Evolutionary conservation across 2,329 filamentous ascomycete species (phyloP).

Genomic region (Pseudopyricularia cyperi): DNA sequence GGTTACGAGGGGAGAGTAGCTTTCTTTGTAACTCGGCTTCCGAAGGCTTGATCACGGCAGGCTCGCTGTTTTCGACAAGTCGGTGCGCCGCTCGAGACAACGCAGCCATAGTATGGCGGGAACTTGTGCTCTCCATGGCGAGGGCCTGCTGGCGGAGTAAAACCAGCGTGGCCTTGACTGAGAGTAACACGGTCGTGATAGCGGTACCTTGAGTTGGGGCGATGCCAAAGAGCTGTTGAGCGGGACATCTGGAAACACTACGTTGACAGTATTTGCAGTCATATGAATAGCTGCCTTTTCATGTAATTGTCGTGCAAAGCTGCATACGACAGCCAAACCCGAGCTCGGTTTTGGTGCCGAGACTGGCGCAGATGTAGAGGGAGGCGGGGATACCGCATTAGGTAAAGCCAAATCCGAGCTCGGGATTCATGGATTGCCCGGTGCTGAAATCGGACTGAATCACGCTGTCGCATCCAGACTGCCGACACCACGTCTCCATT

Average conservation of each 20-base stretch:
- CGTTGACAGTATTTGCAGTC: neutral
- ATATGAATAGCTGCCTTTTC: neutral
- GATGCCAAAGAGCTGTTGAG: neutral
- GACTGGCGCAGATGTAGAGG: neutral
- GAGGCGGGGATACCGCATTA: neutral
- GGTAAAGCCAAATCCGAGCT: neutral
- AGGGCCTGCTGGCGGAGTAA: neutral
- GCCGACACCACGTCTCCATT: neutral
- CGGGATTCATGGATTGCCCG: neutral
- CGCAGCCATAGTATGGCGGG: neutral
- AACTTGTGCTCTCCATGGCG: neutral
- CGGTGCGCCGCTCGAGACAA: neutral
- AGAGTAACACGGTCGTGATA: neutral
- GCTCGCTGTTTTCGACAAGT: neutral
- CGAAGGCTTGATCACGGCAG: neutral
- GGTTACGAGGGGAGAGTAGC: slow-evolving; percentile 12
- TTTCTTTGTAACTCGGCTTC: neutral
- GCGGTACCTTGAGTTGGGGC: neutral
- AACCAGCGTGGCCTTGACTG: neutral
- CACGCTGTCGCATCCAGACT: neutral
- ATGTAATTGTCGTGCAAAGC: neutral
- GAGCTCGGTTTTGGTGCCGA: neutral
- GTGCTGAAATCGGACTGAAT: neutral
- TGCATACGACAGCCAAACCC: neutral
- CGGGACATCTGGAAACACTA: neutral